Conservation (phyloP, 345 rosid genomes). For the Rhodamnia argentea region DNA sequence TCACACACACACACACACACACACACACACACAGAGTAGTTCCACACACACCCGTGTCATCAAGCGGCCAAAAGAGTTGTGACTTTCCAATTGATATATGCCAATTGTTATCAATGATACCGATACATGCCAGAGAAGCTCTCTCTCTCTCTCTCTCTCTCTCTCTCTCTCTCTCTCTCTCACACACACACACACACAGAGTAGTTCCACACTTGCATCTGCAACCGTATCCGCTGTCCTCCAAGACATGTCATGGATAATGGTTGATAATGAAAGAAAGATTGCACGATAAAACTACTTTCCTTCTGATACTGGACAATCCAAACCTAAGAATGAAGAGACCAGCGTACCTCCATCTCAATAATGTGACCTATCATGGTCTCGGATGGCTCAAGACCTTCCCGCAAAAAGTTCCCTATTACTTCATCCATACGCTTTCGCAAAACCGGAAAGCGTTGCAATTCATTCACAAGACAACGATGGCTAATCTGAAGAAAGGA, state of each 20-base stretch:
- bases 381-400: constrained; percentile 90
- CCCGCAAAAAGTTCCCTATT: constrained; percentile 67
- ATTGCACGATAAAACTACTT: background rate
- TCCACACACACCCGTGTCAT: background rate
- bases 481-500: constrained; percentile 67
- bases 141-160: background rate
- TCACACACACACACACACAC: too few species aligned
- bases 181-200: too few species aligned
- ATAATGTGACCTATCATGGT: constrained; percentile 85
- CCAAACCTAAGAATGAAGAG: background rate
- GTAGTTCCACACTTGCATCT: background rate
- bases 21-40: too few species aligned
- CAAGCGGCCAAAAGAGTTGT: background rate
- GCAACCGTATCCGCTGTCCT: background rate
- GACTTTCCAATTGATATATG: background rate
- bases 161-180: too few species aligned
- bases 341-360: constrained; percentile 71
- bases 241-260: background rate
- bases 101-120: background rate
- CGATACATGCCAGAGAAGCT: background rate
- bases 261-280: background rate
- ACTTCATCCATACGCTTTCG: constrained; percentile 96
- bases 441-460: constrained; percentile 77
- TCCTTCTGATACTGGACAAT: background rate
- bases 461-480: constrained; percentile 61